These are phyloP conservation scores for Chaetomium cochliodes DNA, from an alignment of 495 filamentous ascomycete genomes.

Conservation along the genomic window DNA sequence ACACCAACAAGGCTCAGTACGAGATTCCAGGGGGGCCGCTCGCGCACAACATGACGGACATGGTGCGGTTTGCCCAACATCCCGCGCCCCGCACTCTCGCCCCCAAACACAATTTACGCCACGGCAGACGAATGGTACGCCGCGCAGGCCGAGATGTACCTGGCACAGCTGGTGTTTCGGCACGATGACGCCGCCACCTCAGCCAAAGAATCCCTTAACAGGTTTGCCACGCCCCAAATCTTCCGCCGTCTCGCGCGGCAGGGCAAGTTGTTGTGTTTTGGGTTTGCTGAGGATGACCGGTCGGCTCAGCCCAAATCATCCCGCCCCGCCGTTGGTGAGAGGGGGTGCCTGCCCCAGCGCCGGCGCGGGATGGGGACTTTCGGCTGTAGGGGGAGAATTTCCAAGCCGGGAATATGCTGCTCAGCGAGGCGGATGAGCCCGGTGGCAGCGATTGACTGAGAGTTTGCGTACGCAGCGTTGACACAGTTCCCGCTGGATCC, in stretches of 20 bases:
- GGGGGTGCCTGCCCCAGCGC: conserved; percentile 7
- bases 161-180: conserved; percentile 42
- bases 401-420: conserved; percentile 29
- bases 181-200: conserved; percentile 42
- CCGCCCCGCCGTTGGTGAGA: not conserved
- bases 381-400: conserved; percentile 35
- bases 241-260: conserved; percentile 36
- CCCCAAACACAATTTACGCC: conserved; percentile 20
- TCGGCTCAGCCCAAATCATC: conserved; percentile 17
- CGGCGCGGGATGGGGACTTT: conserved; percentile 17
- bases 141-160: conserved; percentile 44
- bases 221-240: conserved; percentile 38
- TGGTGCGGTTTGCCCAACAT: conserved; percentile 20
- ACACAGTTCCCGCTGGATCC: conserved; percentile 42
- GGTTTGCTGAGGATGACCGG: conserved; percentile 21
- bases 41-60: conserved; percentile 27
- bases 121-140: conserved; percentile 44
- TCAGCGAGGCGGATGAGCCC: conserved; percentile 21
- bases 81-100: conserved; percentile 18
- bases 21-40: conserved; percentile 20
- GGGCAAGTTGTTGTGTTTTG: conserved; percentile 28
- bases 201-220: conserved; percentile 38
- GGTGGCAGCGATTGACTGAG: conserved; percentile 41
- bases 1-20: too few species aligned
- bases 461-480: conserved; percentile 46